A percentile compares a stretch with the other conserved stretches of the same genome.
These are phyloP conservation scores for Coemansia sp. DNA, from an alignment of 192 early-diverging fungal genomes.

Conservation along the genomic window DNA sequence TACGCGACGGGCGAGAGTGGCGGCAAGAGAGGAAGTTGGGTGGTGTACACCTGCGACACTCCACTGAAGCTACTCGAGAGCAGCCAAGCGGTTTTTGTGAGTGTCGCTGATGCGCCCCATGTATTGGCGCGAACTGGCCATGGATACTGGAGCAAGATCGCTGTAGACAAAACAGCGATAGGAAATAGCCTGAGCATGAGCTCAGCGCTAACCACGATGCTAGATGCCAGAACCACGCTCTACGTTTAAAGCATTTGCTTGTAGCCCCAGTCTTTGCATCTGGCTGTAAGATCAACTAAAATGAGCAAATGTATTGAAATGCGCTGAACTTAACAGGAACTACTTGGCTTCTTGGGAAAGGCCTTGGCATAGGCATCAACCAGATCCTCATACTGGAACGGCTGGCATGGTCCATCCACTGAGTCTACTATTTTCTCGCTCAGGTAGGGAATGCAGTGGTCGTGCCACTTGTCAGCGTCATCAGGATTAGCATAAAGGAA, in stretches of 20 bases:
- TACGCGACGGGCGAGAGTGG: neutral
- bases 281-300: neutral
- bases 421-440: neutral
- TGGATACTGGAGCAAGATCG: conserved; percentile 2
- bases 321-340: too few species aligned
- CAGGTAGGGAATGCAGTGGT: neutral
- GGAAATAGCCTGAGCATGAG: neutral
- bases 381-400: neutral
- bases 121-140: neutral
- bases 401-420: neutral
- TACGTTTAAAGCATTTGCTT: neutral
- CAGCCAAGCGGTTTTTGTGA: conserved; percentile 9
- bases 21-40: neutral
- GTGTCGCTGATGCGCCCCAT: conserved; percentile 6
- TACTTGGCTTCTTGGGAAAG: neutral
- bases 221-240: neutral
- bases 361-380: neutral
- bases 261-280: neutral
- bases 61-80: neutral
- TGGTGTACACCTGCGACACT: conserved; percentile 4
- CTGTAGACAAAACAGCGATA: conserved; percentile 15
- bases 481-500: neutral
- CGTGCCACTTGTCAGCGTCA: neutral
- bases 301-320: too few species aligned
- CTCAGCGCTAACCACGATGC: neutral